Evolutionary conservation across 192 early-diverging fungal genomes (phyloP), one percentile per base, ranked within the genome.

Genomic region (Chytriomyces sp.): DNA sequence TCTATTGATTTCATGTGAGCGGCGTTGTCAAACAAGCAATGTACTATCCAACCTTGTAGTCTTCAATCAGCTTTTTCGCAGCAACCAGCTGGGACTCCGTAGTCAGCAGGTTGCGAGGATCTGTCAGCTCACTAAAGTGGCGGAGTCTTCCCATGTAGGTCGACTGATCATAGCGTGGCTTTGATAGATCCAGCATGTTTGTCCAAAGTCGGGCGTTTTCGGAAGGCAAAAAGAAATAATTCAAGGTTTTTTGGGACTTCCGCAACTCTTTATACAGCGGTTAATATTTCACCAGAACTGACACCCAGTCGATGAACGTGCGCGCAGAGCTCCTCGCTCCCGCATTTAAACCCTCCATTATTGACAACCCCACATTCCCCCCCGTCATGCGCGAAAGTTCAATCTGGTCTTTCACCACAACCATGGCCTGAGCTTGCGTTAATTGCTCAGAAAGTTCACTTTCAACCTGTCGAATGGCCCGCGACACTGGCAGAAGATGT

Each of bases 111-210:
- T 90, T 94, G 67, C 89, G 69, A 28, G 90, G 91, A 79, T 93
- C 86, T 9, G 93, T 94, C 11, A 95, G 64, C 66, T 91, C 86
- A 16, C 91, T 82, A 80, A 95, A 95, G 75, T 94, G 92, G 59
- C 84, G 65, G 50, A 95, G 82, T 26, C 94, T 85, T 28, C 94
- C 94, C 50, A 84, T 78, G 79, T 95, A 95, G 0, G 89, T 93
- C 23, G 82, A 83, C 71, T 91, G 92, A 69, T 93, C 91, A 79
- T 85, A 84, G 10, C 85, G 78, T 43, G 86, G 85, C 61, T 82
- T 69, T 47, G 82, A 80, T 82, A 20, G 16, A 65, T n/a, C 18
- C 13, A 20, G 24, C 26, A 26, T 65, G 4, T 16, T 26, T 20
- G 64, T 28, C 24, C 16, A 26, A 16, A 20, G 43, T 20, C 13